Percentiles rank a stretch among this genome's conserved stretches.
phyloP scores from a whole-genome alignment of 495 filamentous ascomycete species.

The Chaetomium tenue region DNA sequence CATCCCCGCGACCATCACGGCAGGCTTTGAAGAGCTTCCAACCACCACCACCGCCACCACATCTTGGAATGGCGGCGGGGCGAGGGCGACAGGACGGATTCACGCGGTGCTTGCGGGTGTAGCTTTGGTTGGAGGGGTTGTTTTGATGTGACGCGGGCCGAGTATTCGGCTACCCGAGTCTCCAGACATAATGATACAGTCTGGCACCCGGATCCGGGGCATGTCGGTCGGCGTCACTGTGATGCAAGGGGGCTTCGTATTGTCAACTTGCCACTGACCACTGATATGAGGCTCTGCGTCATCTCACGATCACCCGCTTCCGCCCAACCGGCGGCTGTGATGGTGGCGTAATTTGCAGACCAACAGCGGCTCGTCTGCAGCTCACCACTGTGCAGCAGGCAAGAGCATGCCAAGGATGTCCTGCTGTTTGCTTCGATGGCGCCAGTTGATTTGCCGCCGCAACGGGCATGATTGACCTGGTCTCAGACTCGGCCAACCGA shows the following conservation, averaged over 20 bases:
- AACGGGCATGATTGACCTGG: background rate
- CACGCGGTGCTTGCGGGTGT: background rate
- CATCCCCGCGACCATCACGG: constrained; percentile 1
- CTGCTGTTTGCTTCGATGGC: background rate
- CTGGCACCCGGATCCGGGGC: too few species aligned
- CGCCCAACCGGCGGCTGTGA: background rate
- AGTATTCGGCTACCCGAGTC: background rate
- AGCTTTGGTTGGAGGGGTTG: background rate
- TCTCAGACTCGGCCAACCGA: background rate
- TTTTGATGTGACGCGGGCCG: background rate
- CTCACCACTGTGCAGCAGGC: constrained; percentile 6
- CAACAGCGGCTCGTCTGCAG: background rate
- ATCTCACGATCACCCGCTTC: background rate
- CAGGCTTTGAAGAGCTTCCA: background rate
- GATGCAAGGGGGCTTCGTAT: too few species aligned
- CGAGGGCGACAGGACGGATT: background rate
- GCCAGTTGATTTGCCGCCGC: background rate
- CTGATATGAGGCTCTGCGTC: background rate
- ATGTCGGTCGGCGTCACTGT: too few species aligned
- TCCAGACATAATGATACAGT: too few species aligned
- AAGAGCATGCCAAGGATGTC: background rate
- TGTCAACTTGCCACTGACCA: background rate
- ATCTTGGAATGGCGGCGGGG: background rate
- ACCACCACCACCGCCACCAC: background rate
- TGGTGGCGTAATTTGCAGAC: background rate